A percentile compares a stretch with the other conserved stretches of the same genome.
phyloP scores from a whole-genome alignment of 148 eudicot species.

The Dianthus caryophyllus region DNA sequence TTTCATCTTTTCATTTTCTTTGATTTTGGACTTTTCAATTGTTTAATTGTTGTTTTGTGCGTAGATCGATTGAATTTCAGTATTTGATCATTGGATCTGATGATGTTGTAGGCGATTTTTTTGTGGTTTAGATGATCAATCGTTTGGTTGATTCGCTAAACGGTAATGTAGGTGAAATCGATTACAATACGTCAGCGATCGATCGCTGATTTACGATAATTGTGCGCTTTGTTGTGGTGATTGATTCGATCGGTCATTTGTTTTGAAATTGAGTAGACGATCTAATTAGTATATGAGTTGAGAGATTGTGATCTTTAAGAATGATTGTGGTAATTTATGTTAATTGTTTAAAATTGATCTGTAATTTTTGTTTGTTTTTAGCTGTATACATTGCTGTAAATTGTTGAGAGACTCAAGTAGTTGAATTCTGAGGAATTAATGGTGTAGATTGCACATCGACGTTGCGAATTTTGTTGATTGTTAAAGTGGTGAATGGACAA shows the following conservation, averaged over 20 bases:
- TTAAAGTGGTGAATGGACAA: not conserved
- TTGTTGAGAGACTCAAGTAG: too few relatives aligned
- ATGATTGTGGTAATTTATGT: not conserved
- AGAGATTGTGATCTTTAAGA: not conserved
- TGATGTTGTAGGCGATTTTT: not conserved
- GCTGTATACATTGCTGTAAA: too few relatives aligned
- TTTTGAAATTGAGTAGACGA: too few relatives aligned
- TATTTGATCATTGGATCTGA: not conserved
- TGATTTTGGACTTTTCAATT: not conserved
- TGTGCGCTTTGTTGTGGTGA: not conserved
- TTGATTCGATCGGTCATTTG: not conserved
- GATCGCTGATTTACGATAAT: not conserved
- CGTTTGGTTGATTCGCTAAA: not conserved
- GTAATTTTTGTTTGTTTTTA: too few relatives aligned
- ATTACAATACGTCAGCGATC: not conserved
- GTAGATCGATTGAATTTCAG: not conserved
- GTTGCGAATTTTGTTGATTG: too few relatives aligned
- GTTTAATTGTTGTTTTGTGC: not conserved
- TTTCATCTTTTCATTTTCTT: not conserved
- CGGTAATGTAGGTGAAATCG: not conserved
- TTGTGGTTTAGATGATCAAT: not conserved
- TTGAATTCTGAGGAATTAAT: too few relatives aligned
- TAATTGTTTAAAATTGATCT: not conserved
- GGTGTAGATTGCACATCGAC: too few relatives aligned
- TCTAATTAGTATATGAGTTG: not conserved